phyloP scores from a whole-genome alignment of 2,329 filamentous ascomycete species.

The Penicillium nordicum region DNA sequence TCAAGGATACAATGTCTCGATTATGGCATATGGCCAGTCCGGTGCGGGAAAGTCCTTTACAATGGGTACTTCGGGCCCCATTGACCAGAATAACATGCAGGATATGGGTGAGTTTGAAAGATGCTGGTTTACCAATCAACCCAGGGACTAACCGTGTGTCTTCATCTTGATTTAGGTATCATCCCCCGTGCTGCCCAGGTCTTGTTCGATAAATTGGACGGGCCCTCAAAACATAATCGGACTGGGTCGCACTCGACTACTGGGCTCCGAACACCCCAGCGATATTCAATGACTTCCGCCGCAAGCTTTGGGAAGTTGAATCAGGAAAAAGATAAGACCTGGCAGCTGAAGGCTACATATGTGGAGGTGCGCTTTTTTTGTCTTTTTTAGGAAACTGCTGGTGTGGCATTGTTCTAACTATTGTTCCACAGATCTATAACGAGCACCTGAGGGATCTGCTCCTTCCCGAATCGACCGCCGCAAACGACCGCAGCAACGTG shows the following conservation, averaged over 20 bases:
- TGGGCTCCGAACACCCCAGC: constrained; percentile 73
- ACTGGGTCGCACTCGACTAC: constrained; percentile 66
- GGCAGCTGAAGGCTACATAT: constrained; percentile 91
- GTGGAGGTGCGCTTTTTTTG: constrained; percentile 56
- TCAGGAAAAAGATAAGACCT: constrained; percentile 73
- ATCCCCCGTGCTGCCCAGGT: constrained; percentile 84
- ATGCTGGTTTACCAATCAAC: not conserved
- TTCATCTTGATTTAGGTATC: constrained; percentile 62
- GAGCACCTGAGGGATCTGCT: constrained; percentile 90
- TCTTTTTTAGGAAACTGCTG: not conserved
- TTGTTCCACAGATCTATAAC: constrained; percentile 75
- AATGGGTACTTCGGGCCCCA: constrained; percentile 90
- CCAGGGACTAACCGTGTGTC: constrained; percentile 1
- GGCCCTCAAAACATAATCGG: constrained; percentile 52
- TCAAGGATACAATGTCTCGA: constrained; percentile 97
- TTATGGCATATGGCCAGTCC: constrained; percentile 95
- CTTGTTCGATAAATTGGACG: constrained; percentile 83
- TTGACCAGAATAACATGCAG: constrained; percentile 67
- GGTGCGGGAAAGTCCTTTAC: constrained; percentile 98
- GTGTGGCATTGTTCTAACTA: constrained; percentile 4
- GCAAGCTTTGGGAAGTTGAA: constrained; percentile 44
- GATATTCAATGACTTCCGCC: constrained; percentile 66
- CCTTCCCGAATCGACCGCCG: constrained; percentile 67
- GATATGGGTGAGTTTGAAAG: constrained; percentile 66
- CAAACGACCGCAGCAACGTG: constrained; percentile 71